Evolutionary conservation across 108 stramenopile genomes (phyloP).

Genomic region (Seminavis robusta): DNA sequence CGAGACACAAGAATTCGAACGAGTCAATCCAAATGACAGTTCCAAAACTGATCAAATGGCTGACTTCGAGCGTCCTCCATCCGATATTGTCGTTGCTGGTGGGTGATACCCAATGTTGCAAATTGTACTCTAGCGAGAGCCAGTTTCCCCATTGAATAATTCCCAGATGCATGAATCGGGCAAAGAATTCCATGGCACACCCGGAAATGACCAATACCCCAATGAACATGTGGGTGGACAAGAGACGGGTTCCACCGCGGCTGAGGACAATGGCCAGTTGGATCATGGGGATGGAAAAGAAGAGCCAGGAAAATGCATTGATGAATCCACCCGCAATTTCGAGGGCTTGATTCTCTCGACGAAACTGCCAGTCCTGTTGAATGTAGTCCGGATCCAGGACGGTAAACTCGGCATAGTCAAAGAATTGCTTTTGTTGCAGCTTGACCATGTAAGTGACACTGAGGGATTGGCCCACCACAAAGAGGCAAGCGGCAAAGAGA

Average conservation of each 20-base stretch:
- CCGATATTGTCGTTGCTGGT: conserved; percentile 43
- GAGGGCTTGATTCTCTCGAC: conserved; percentile 16
- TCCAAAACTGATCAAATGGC: conserved; percentile 45
- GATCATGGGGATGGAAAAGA: conserved; percentile 57
- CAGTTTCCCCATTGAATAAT: conserved; percentile 39
- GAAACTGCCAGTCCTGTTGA: conserved; percentile 47
- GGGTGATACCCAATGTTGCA: conserved; percentile 46
- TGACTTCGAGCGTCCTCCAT: conserved; percentile 72
- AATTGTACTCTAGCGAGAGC: conserved; percentile 60
- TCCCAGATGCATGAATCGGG: conserved; percentile 53
- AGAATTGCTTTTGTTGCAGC: conserved; percentile 12
- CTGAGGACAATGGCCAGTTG: conserved; percentile 65
- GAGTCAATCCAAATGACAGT: conserved; percentile 27
- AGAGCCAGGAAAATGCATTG: conserved; percentile 63
- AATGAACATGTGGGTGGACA: conserved; percentile 52
- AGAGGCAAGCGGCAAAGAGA: no score
- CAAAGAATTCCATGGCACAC: conserved; percentile 54
- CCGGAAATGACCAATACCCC: conserved; percentile 53
- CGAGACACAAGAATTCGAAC: conserved; percentile 16
- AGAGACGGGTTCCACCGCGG: conserved; percentile 39
- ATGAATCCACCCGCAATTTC: conserved; percentile 20
- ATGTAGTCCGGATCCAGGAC: conserved; percentile 60
- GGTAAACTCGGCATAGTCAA: conserved; percentile 29
- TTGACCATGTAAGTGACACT: no score
- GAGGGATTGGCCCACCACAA: no score